Percentiles rank a stretch among this genome's conserved stretches.
Conservation (phyloP, 768 basidiomycete species). For the Lanmaoa rubissima region DNA sequence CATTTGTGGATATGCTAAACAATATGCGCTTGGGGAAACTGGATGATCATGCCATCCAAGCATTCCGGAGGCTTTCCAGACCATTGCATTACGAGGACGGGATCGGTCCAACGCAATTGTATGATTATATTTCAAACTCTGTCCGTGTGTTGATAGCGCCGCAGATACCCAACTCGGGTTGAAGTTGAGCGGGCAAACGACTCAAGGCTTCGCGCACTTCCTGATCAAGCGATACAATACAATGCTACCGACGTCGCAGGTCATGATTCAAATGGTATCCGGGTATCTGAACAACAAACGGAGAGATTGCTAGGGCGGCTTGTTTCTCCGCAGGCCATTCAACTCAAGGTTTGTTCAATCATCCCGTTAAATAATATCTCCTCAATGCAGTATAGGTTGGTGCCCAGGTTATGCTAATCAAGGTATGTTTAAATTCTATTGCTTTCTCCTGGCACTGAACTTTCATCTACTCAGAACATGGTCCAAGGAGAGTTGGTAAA, state of each 20-base stretch:
- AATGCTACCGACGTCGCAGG: slow-evolving; percentile 46
- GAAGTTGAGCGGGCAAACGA: slow-evolving; percentile 75
- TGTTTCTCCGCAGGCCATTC: slow-evolving; percentile 47
- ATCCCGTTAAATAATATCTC: not conserved
- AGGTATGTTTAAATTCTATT: slow-evolving; percentile 39
- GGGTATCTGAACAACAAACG: slow-evolving; percentile 38
- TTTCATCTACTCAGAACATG: slow-evolving; percentile 48
- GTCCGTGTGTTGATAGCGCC: not conserved
- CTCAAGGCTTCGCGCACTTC: slow-evolving; percentile 45
- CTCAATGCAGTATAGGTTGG: slow-evolving; percentile 47
- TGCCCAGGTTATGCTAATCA: slow-evolving; percentile 85
- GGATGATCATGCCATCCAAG: slow-evolving; percentile 37
- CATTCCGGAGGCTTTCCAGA: slow-evolving; percentile 59
- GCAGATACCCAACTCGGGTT: slow-evolving; percentile 63
- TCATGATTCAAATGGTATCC: slow-evolving; percentile 41
- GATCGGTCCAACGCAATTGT: slow-evolving; percentile 83
- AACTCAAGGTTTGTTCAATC: slow-evolving; percentile 45
- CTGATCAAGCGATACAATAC: slow-evolving; percentile 40
- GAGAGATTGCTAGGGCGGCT: slow-evolving; percentile 54
- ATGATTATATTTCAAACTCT: slow-evolving; percentile 17
- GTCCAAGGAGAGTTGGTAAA: slow-evolving; percentile 69
- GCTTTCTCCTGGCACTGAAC: not conserved
- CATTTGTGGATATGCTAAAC: slow-evolving; percentile 84
- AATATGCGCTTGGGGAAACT: slow-evolving; percentile 78
- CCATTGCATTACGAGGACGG: slow-evolving; percentile 62